Evolutionary conservation across 2,329 filamentous ascomycete genomes (phyloP).

Genomic region (Trichophyton schoenleinii): DNA sequence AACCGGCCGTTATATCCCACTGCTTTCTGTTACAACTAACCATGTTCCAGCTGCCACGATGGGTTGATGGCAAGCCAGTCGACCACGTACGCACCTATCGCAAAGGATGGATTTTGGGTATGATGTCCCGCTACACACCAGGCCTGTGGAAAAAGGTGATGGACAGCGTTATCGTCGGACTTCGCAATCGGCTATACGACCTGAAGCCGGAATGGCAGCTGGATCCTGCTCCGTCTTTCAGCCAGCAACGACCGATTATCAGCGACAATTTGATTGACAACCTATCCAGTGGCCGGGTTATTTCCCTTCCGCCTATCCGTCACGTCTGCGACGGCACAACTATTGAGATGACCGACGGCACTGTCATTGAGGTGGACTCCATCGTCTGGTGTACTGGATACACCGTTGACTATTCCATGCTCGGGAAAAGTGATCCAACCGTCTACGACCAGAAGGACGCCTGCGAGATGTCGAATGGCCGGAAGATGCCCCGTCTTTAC

Average conservation of each 20-base stretch:
- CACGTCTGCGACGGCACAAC: neutral
- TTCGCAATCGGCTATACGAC: neutral
- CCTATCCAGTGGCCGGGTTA: neutral
- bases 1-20: neutral
- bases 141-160: neutral
- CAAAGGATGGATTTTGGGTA: neutral
- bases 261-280: neutral
- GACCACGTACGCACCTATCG: neutral
- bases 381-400: slow-evolving; percentile 5
- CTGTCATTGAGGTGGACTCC: neutral
- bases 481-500: slow-evolving; percentile 19
- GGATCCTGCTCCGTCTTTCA: neutral
- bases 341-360: neutral
- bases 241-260: neutral
- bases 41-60: neutral
- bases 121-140: neutral
- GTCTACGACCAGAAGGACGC: neutral
- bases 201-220: neutral
- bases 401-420: neutral
- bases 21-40: too few species aligned
- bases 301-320: neutral
- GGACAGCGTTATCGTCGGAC: neutral
- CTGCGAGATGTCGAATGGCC: slow-evolving; percentile 6
- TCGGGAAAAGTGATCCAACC: neutral
- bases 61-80: neutral